Evolutionary conservation across 768 basidiomycete genomes (phyloP).

Genomic region (Exidia glandulosa): DNA sequence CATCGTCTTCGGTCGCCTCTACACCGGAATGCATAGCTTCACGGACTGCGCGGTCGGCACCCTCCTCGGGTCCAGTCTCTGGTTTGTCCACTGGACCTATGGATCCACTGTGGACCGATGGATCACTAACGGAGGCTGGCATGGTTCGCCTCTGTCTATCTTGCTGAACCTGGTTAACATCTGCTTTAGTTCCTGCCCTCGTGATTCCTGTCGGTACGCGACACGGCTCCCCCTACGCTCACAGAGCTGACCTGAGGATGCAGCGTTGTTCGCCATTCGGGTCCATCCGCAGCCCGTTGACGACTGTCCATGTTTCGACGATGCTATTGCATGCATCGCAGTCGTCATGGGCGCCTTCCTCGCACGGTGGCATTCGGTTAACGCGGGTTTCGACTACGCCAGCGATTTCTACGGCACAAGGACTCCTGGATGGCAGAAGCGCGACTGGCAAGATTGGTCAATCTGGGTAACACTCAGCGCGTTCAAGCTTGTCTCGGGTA

Average conservation of each 20-base stretch:
- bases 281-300: constrained; percentile 91
- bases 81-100: constrained; percentile 32
- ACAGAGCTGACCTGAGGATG: constrained; percentile 32
- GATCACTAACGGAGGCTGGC: constrained; percentile 18
- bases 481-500: constrained; percentile 33
- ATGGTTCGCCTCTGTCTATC: constrained; percentile 13
- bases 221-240: constrained; percentile 26
- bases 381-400: constrained; percentile 5
- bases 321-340: constrained; percentile 86
- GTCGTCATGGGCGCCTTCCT: constrained; percentile 68
- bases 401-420: constrained; percentile 4
- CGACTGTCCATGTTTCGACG: constrained; percentile 96
- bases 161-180: constrained; percentile 12
- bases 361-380: constrained; percentile 49
- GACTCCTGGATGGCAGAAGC: constrained; percentile 9
- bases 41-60: constrained; percentile 59
- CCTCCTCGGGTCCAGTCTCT: constrained; percentile 54
- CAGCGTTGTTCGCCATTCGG: constrained; percentile 69
- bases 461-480: constrained; percentile 28
- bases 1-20: constrained; percentile 71
- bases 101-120: constrained; percentile 30
- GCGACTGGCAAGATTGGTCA: constrained; percentile 4
- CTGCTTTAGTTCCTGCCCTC: constrained; percentile 12
- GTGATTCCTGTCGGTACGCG: constrained; percentile 7
- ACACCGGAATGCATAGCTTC: constrained; percentile 84